Evolutionary conservation across 371 early-diverging fungal species (phyloP).

Genomic region (Rhizopus microsporus): DNA sequence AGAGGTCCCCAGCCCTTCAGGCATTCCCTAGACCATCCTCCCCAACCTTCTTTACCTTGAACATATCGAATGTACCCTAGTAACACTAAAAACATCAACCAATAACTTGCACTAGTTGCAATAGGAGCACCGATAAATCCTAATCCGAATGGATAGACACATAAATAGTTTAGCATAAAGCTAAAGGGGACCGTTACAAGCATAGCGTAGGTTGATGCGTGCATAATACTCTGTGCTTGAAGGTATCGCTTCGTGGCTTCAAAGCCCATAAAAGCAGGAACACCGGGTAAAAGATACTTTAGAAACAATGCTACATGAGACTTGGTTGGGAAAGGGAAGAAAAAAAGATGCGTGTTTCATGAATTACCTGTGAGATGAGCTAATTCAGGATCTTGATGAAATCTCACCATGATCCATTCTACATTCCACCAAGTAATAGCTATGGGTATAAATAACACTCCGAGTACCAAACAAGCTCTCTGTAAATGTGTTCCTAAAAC

Average conservation of each 20-base stretch:
- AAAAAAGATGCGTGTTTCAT: neutral
- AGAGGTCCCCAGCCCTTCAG: constrained; percentile 67
- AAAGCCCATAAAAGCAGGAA: constrained; percentile 74
- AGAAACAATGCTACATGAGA: constrained; percentile 60
- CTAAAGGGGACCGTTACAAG: constrained; percentile 75
- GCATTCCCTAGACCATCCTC: constrained; percentile 80
- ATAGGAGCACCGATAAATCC: constrained; percentile 88
- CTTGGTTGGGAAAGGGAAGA: neutral
- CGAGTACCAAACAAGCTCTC: constrained; percentile 75
- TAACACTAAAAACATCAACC: constrained; percentile 63
- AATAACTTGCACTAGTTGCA: constrained; percentile 76
- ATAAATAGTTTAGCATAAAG: constrained; percentile 66
- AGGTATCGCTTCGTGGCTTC: constrained; percentile 82
- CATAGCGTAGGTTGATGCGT: constrained; percentile 74
- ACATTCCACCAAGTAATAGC: constrained; percentile 76
- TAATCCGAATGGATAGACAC: constrained; percentile 72
- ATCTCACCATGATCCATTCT: constrained; percentile 49
- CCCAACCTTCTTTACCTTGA: constrained; percentile 77
- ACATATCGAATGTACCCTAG: constrained; percentile 67
- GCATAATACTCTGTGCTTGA: constrained; percentile 87
- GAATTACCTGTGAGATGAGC: constrained; percentile 40
- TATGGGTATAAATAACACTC: constrained; percentile 70
- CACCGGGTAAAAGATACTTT: constrained; percentile 66
- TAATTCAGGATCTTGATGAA: constrained; percentile 48
- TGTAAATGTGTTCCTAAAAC: constrained; percentile 81